Percentiles rank a stretch among this genome's conserved stretches.
Conservation (phyloP, 1,139 yeast genomes). For the Diutina sp. region DNA sequence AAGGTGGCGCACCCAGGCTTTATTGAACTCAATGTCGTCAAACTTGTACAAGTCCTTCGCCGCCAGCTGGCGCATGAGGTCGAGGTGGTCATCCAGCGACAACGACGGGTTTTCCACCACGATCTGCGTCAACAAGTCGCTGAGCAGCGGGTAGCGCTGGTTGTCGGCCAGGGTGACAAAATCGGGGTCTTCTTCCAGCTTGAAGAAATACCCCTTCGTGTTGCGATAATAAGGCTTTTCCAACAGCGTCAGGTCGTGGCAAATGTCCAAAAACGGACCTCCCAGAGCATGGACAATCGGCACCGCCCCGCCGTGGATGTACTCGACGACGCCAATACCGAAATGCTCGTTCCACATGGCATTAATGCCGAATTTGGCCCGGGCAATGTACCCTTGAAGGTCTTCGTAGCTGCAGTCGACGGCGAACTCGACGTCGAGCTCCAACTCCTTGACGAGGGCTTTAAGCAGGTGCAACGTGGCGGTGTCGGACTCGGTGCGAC, state of each 20-base stretch:
- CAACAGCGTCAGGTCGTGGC: background rate
- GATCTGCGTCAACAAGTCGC: background rate
- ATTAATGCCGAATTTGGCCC: slow-evolving; percentile 68
- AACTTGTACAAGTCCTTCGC: background rate
- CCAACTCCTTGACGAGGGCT: slow-evolving; percentile 29
- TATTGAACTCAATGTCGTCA: background rate
- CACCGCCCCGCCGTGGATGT: slow-evolving; percentile 72
- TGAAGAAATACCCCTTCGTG: slow-evolving; percentile 67
- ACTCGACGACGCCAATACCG: slow-evolving; percentile 95
- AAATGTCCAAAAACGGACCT: slow-evolving; percentile 81
- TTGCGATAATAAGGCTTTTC: slow-evolving; percentile 16
- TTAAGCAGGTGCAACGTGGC: slow-evolving; percentile 40
- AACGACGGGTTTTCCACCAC: background rate
- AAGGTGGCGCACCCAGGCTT: background rate
- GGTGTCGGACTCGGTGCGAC: slow-evolving; percentile 59
- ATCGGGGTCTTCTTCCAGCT: slow-evolving; percentile 41
- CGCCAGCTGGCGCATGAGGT: background rate
- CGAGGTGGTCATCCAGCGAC: background rate
- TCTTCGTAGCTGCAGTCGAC: slow-evolving; percentile 65
- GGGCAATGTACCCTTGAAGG: slow-evolving; percentile 41
- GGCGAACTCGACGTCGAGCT: slow-evolving; percentile 50
- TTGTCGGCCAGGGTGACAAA: slow-evolving; percentile 16
- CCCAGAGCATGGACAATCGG: slow-evolving; percentile 92
- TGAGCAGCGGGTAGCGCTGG: background rate
- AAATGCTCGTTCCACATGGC: slow-evolving; percentile 99